These are phyloP conservation scores for Sicyos edulis DNA, from an alignment of 306 rosid species.

Conservation along the genomic window DNA sequence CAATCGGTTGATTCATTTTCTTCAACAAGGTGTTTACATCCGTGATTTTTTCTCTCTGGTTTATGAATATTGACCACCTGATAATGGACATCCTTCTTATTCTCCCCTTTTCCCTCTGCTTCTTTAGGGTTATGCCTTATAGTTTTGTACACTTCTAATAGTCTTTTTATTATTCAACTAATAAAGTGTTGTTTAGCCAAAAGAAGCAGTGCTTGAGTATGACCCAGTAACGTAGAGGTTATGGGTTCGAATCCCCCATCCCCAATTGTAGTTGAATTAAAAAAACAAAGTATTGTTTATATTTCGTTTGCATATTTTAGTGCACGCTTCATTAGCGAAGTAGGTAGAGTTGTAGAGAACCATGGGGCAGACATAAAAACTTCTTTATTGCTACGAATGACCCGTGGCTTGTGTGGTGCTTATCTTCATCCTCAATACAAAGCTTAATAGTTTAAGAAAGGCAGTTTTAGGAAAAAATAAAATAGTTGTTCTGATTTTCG, in stretches of 20 bases:
- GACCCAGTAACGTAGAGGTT: no score
- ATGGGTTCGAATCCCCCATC: no score
- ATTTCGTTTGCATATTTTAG: neutral
- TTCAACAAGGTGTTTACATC: slow-evolving; percentile 58
- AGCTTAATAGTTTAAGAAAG: neutral
- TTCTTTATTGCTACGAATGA: neutral
- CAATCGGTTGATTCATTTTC: slow-evolving; percentile 77
- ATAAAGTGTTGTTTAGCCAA: neutral
- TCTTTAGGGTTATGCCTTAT: neutral
- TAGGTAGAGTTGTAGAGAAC: slow-evolving; percentile 1
- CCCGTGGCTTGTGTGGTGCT: neutral
- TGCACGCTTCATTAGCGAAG: neutral
- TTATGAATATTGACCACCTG: neutral
- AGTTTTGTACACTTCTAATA: neutral
- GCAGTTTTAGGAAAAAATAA: neutral
- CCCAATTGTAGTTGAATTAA: no score
- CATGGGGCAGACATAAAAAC: slow-evolving; percentile 2
- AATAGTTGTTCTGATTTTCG: neutral
- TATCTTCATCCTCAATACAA: neutral
- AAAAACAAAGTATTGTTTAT: no score
- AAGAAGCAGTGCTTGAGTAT: no score
- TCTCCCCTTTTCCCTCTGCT: slow-evolving; percentile 8
- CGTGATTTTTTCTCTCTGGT: neutral
- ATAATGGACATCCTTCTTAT: neutral
- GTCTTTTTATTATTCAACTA: slow-evolving; percentile 3